Percentiles rank a stretch among this genome's conserved stretches.
These are phyloP conservation scores for Zostera marina DNA, from an alignment of 116 monocot genomes.

Conservation along the genomic window DNA sequence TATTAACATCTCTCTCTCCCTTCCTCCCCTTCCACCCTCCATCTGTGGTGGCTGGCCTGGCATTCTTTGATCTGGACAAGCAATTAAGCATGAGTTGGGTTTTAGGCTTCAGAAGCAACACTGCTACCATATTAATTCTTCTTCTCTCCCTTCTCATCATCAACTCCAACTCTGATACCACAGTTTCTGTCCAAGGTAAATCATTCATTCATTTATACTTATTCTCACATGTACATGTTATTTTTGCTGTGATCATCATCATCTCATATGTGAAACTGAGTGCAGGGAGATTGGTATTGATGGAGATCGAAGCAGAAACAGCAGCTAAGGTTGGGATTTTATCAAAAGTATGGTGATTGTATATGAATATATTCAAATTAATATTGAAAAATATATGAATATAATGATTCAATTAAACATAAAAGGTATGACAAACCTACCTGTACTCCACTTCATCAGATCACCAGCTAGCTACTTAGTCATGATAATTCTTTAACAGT, in stretches of 20 bases:
- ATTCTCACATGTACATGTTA: too few species aligned
- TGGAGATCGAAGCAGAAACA: not conserved
- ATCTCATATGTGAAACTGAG: too few species aligned
- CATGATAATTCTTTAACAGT: not conserved
- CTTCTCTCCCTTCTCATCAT: constrained; percentile 1
- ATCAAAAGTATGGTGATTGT: not conserved
- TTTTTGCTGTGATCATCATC: too few species aligned
- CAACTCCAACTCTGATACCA: not conserved
- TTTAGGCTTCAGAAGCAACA: constrained; percentile 2
- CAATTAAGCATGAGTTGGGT: not conserved
- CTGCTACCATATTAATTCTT: not conserved
- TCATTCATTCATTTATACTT: not conserved
- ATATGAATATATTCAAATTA: not conserved
- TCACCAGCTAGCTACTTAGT: too few species aligned
- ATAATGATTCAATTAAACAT: not conserved
- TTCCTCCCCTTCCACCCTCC: too few species aligned
- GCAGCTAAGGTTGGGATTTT: not conserved
- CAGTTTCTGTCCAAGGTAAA: constrained; percentile 1
- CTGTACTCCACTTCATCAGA: constrained; percentile 7
- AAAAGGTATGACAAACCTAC: constrained; percentile 4
- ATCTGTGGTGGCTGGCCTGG: not conserved
- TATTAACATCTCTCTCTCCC: not conserved
- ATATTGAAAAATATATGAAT: not conserved
- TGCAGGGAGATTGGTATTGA: not conserved
- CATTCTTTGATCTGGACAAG: not conserved